phyloP scores from a whole-genome alignment of 768 basidiomycete genomes.

The Boletus insuetus region DNA sequence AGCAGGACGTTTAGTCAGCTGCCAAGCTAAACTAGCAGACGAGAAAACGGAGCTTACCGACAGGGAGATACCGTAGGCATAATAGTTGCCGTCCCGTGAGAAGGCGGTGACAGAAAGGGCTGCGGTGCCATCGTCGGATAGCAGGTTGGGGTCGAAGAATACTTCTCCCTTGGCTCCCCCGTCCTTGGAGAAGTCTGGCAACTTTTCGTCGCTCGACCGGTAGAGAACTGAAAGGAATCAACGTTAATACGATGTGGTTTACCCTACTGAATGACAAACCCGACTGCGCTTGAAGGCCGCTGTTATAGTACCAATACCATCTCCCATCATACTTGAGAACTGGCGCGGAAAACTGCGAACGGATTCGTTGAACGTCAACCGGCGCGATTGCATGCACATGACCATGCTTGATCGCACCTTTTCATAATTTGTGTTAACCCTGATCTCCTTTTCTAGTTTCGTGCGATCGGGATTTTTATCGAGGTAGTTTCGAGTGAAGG shows the following conservation, averaged over 20 bases:
- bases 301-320: constrained; percentile 84
- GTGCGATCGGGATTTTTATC: constrained; percentile 60
- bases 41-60: constrained; percentile 46
- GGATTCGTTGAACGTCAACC: constrained; percentile 3
- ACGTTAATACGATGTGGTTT: neutral
- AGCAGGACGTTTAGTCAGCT: neutral
- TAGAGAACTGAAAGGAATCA: constrained; percentile 47
- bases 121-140: constrained; percentile 71
- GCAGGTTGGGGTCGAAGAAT: constrained; percentile 78
- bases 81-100: constrained; percentile 65
- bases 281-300: constrained; percentile 70
- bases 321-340: constrained; percentile 57
- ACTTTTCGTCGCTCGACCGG: constrained; percentile 49
- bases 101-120: constrained; percentile 58
- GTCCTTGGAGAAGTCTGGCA: constrained; percentile 53
- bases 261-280: constrained; percentile 20
- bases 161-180: constrained; percentile 55
- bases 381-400: neutral
- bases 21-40: neutral
- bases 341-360: constrained; percentile 60
- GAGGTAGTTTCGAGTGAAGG: constrained; percentile 56
- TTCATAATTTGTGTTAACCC: constrained; percentile 49
- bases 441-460: constrained; percentile 58
- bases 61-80: constrained; percentile 72
- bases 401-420: constrained; percentile 33